Conservation (phyloP, 768 basidiomycete genomes). For the Fomitopsis pulvina region DNA sequence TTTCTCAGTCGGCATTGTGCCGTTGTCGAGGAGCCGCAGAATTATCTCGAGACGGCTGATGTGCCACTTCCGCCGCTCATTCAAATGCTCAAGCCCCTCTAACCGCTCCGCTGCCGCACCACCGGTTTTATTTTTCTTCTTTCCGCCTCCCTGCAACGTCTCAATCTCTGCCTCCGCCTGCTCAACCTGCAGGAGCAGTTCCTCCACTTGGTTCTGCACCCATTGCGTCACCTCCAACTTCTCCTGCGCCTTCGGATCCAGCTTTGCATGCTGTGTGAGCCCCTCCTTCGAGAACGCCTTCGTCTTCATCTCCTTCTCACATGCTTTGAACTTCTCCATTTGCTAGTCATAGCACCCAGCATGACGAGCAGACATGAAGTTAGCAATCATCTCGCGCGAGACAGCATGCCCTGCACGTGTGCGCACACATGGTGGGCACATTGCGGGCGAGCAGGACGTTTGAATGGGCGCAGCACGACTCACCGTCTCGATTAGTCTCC, state of each 20-base stretch:
- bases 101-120: slow-evolving; percentile 61
- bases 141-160: slow-evolving; percentile 62
- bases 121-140: slow-evolving; percentile 78
- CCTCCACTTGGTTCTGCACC: slow-evolving; percentile 86
- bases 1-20: slow-evolving; percentile 76
- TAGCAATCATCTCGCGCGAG: slow-evolving; percentile 1
- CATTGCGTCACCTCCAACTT: slow-evolving; percentile 86
- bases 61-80: slow-evolving; percentile 96
- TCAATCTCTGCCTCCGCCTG: slow-evolving; percentile 94
- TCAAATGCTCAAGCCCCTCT: slow-evolving; percentile 80
- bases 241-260: slow-evolving; percentile 96
- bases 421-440: not conserved
- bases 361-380: slow-evolving; percentile 8
- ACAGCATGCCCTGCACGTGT: slow-evolving; percentile 9
- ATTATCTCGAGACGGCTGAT: slow-evolving; percentile 89
- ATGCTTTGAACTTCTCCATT: slow-evolving; percentile 99
- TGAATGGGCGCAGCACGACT: slow-evolving; percentile 25
- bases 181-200: slow-evolving; percentile 90
- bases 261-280: slow-evolving; percentile 84
- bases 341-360: slow-evolving; percentile 50
- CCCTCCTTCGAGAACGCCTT: slow-evolving; percentile 99
- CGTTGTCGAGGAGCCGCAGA: slow-evolving; percentile 89
- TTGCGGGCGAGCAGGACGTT: not conserved
- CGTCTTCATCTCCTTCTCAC: slow-evolving; percentile 99
- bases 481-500: slow-evolving; percentile 95